A percentile compares a stretch with the other conserved stretches of the same genome.
Conservation (phyloP, 768 basidiomycete genomes). For the Leccinum variicolor region DNA sequence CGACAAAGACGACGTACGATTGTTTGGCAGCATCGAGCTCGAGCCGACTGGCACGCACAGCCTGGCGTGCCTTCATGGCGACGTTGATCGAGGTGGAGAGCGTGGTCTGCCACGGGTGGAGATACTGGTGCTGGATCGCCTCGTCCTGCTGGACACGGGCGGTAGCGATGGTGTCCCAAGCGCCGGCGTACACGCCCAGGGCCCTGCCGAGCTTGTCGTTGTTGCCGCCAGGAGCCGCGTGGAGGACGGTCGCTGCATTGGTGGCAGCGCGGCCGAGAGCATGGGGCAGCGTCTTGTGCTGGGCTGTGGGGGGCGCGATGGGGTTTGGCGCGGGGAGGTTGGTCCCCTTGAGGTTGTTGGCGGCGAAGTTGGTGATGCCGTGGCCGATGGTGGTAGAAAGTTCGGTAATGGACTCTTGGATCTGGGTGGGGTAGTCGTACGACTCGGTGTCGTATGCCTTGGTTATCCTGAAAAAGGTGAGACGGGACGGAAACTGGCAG, state of each 20-base stretch:
- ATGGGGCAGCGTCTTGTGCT: constrained; percentile 97
- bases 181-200: constrained; percentile 72
- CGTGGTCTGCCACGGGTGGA: constrained; percentile 86
- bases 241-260: constrained; percentile 48
- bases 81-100: constrained; percentile 79
- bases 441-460: constrained; percentile 86
- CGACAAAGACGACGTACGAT: constrained; percentile 45
- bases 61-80: constrained; percentile 90
- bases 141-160: constrained; percentile 82
- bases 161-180: constrained; percentile 79
- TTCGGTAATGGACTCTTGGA: constrained; percentile 79
- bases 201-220: constrained; percentile 76
- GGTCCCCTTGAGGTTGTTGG: constrained; percentile 84
- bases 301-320: constrained; percentile 49
- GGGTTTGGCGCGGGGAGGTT: constrained; percentile 73
- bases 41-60: constrained; percentile 73
- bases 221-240: constrained; percentile 41
- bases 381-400: constrained; percentile 67
- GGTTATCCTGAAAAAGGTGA: constrained; percentile 54
- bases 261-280: constrained; percentile 84
- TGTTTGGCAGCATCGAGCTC: constrained; percentile 93
- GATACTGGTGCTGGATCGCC: constrained; percentile 60
- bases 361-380: constrained; percentile 80
- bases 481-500: not conserved
- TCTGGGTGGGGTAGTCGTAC: constrained; percentile 87